Percentiles rank a stretch among this genome's conserved stretches.
These are phyloP conservation scores for Penicillium sp. DNA, from an alignment of 2,329 filamentous ascomycete genomes.

Conservation along the genomic window DNA sequence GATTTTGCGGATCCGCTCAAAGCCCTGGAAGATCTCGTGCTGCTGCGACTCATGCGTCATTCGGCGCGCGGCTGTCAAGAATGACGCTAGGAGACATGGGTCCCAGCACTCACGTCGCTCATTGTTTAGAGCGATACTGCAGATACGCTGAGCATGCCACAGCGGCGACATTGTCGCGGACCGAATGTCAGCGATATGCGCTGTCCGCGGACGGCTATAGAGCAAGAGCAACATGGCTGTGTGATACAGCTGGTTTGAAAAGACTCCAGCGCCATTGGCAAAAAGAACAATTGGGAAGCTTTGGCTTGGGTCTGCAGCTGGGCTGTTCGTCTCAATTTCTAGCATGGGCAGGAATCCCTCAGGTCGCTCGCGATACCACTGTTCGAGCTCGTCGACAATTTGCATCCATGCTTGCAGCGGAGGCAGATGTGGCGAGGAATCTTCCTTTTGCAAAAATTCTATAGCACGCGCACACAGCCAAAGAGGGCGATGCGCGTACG, in stretches of 20 bases:
- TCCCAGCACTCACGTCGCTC: slow-evolving; percentile 52
- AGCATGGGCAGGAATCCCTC: slow-evolving; percentile 34
- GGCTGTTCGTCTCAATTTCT: slow-evolving; percentile 38
- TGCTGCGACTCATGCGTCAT: slow-evolving; percentile 56
- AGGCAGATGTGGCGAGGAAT: slow-evolving; percentile 6
- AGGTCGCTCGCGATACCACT: slow-evolving; percentile 33
- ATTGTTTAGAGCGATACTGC: slow-evolving; percentile 54
- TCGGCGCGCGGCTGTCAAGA: slow-evolving; percentile 48
- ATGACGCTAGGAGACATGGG: slow-evolving; percentile 50
- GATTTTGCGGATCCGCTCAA: slow-evolving; percentile 42
- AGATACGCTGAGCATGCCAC: slow-evolving; percentile 54
- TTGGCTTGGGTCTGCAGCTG: slow-evolving; percentile 15
- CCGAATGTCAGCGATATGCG: slow-evolving; percentile 34
- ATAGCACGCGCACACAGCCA: slow-evolving; percentile 31
- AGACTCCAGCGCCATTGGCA: slow-evolving; percentile 47
- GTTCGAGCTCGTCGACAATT: slow-evolving; percentile 27
- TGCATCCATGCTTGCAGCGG: slow-evolving; percentile 26
- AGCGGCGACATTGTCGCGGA: slow-evolving; percentile 45
- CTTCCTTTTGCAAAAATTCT: slow-evolving; percentile 21
- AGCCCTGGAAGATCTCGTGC: slow-evolving; percentile 42
- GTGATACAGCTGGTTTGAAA: slow-evolving; percentile 59
- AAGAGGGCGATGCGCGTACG: slow-evolving; percentile 28
- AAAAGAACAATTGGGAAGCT: slow-evolving; percentile 48
- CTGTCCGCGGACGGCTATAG: slow-evolving; percentile 53
- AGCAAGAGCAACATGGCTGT: slow-evolving; percentile 57